These are phyloP conservation scores for Saccharomyces cerevisiae DNA, from an alignment of 805 yeast genomes.

Conservation along the genomic window DNA sequence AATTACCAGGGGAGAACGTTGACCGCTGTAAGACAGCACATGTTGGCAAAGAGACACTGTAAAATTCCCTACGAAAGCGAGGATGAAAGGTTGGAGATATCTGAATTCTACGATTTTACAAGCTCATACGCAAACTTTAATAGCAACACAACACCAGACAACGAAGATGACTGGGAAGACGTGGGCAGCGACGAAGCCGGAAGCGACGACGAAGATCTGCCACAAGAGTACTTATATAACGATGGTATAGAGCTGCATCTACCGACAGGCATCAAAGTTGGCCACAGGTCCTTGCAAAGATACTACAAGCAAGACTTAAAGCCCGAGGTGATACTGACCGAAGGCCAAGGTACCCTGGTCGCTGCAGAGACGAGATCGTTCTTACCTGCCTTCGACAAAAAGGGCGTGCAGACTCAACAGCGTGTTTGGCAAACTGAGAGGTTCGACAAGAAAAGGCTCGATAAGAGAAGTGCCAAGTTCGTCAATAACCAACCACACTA, in stretches of 20 bases:
- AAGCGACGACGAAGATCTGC: constrained; percentile 27
- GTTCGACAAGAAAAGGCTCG: constrained; percentile 42
- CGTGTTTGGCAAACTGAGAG: constrained; percentile 63
- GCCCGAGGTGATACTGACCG: constrained; percentile 50
- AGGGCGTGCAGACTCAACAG: constrained; percentile 40
- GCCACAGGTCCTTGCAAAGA: constrained; percentile 76
- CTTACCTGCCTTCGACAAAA: constrained; percentile 33
- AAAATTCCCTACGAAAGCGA: constrained; percentile 81
- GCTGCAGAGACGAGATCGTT: constrained; percentile 67
- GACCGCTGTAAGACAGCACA: constrained; percentile 86
- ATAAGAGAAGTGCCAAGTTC: constrained; percentile 60
- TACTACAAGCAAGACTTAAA: constrained; percentile 68
- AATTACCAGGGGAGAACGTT: constrained; percentile 75
- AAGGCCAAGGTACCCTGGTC: constrained; percentile 78
- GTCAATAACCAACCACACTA: constrained; percentile 83
- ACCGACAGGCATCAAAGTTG: constrained; percentile 77
- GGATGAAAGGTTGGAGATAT: constrained; percentile 76
- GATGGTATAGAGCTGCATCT: constrained; percentile 67
- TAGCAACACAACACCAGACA: constrained; percentile 14
- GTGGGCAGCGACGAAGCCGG: constrained; percentile 26
- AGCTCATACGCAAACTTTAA: constrained; percentile 46
- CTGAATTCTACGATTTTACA: constrained; percentile 85
- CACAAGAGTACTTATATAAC: constrained; percentile 40
- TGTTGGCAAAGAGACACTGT: constrained; percentile 81
- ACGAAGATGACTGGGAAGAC: constrained; percentile 33